Base-by-base conservation (phyloP, 176 grass and related monocot species). In the barley (Hordeum vulgare) region DNA sequence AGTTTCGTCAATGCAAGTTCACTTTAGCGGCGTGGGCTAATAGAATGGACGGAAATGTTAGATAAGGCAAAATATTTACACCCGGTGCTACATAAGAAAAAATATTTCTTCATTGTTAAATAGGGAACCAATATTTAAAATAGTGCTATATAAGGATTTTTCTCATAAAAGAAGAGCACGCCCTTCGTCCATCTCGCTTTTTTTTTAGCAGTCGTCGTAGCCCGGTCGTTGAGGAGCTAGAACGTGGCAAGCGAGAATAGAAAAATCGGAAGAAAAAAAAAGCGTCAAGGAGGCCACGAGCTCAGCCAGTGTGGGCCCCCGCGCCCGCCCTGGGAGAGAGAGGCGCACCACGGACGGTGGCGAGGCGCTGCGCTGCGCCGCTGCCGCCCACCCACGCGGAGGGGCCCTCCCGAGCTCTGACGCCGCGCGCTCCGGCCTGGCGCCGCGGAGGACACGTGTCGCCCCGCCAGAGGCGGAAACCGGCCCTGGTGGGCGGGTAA, bases 271-370 rank as follows among this genome's bases (percentile, higher is more conserved):
- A 65, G 18, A 7, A 13, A 29, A 9, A 25, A 58, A 42, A 28
- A 1, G 58, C 6, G 4, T 39, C 15, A 26, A 28, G 36, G 64
- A 76, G 61, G 68, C 33, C 49, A 37, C 23, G 65, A 62, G 39
- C 76, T 53, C 6, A 1, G 0, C 4, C 28, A 35, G 2, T n/a
- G 80, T 15, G 76, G 41, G 34, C 21, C 71, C 66, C 40, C 9
- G 47, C 21, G 61, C 8, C 35, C 8, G 9, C 64, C 25, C n/a
- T 51, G 6, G 15, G 15, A 0, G 45, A 10, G n/a, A 18, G 49
- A 74, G 49, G 81, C 86, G 94, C 94, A 97, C 94, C 36, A 91
- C 85, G 73, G 82, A 97, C 94, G 94, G 94, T 88, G 85, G 87
- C 90, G 87, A 86, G 79, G 75, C 85, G 94, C 87, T 79, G 86